Percentiles rank a stretch among this genome's conserved stretches.
Conservation (phyloP, 768 basidiomycete genomes). For the Coprinopsis marcescibilis region DNA sequence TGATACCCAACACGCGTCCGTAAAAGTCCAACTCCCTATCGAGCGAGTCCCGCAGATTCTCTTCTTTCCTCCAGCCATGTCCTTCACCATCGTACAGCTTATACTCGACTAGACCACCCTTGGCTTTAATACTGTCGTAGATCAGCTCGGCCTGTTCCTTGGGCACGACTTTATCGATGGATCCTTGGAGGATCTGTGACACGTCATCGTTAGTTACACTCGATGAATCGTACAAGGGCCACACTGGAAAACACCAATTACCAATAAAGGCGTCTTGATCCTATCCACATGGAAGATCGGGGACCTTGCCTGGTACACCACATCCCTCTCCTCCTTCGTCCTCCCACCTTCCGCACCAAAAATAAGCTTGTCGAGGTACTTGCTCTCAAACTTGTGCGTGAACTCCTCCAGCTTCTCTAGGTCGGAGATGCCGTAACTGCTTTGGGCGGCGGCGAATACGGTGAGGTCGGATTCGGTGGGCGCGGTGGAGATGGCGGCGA, state of each 20-base stretch:
- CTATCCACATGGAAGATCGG: constrained; percentile 56
- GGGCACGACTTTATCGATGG: constrained; percentile 58
- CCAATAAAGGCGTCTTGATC: constrained; percentile 60
- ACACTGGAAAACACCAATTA: constrained; percentile 25
- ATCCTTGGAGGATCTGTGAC: constrained; percentile 62
- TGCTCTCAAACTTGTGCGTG: constrained; percentile 69
- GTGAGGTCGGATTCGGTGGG: constrained; percentile 26
- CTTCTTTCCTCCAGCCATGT: constrained; percentile 55
- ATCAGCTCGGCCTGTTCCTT: constrained; percentile 60
- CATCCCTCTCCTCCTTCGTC: constrained; percentile 45
- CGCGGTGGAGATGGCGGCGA: constrained; percentile 38
- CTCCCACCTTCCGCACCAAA: constrained; percentile 31
- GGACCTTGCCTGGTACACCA: constrained; percentile 54
- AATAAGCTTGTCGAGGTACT: constrained; percentile 55
- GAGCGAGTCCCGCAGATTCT: constrained; percentile 47
- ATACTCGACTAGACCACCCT: constrained; percentile 51
- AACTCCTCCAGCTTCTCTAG: constrained; percentile 47
- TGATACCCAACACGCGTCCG: constrained; percentile 34
- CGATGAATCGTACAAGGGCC: background rate
- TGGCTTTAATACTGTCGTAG: constrained; percentile 43
- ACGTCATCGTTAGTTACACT: background rate
- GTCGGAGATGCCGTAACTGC: constrained; percentile 67
- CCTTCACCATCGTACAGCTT: constrained; percentile 61
- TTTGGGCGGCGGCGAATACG: constrained; percentile 59
- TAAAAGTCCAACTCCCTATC: constrained; percentile 53